phyloP scores from a whole-genome alignment of 1,284 basidiomycete species.

The Boletus calvinii region DNA sequence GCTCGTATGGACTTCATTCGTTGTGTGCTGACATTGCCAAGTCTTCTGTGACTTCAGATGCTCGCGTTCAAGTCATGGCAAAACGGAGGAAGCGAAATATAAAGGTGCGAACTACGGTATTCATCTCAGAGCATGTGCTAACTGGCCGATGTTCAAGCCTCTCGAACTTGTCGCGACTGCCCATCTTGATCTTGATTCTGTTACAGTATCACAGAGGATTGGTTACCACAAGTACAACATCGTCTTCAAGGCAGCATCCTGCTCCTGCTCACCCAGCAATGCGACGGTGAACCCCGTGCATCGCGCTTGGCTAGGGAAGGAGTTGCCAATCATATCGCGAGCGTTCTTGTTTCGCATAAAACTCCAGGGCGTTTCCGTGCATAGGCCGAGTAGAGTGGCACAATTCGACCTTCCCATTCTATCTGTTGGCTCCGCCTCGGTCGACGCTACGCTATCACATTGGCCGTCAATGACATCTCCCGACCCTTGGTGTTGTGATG shows the following conservation, averaged over 20 bases:
- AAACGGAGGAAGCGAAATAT: slow-evolving; percentile 19
- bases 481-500: slow-evolving; percentile 53
- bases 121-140: not conserved
- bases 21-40: slow-evolving; percentile 16
- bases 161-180: slow-evolving; percentile 20
- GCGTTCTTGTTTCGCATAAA: slow-evolving; percentile 47
- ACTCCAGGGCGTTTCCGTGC: slow-evolving; percentile 37
- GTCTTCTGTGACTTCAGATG: slow-evolving; percentile 20
- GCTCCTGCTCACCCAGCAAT: slow-evolving; percentile 48
- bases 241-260: slow-evolving; percentile 39
- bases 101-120: slow-evolving; percentile 12
- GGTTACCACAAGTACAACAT: slow-evolving; percentile 39
- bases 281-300: slow-evolving; percentile 46
- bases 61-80: slow-evolving; percentile 5
- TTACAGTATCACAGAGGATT: slow-evolving; percentile 35
- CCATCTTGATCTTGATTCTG: slow-evolving; percentile 23
- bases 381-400: slow-evolving; percentile 19
- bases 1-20: not conserved
- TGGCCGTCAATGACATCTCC: slow-evolving; percentile 47
- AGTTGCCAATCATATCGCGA: slow-evolving; percentile 36
- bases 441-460: slow-evolving; percentile 50
- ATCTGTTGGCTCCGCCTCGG: slow-evolving; percentile 41
- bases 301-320: slow-evolving; percentile 52
- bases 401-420: slow-evolving; percentile 41
- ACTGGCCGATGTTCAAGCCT: slow-evolving; percentile 15